A percentile compares a stretch with the other conserved stretches of the same genome.
These are phyloP conservation scores for Mortierella sp. DNA, from an alignment of 371 early-diverging fungal species.

Conservation along the genomic window DNA sequence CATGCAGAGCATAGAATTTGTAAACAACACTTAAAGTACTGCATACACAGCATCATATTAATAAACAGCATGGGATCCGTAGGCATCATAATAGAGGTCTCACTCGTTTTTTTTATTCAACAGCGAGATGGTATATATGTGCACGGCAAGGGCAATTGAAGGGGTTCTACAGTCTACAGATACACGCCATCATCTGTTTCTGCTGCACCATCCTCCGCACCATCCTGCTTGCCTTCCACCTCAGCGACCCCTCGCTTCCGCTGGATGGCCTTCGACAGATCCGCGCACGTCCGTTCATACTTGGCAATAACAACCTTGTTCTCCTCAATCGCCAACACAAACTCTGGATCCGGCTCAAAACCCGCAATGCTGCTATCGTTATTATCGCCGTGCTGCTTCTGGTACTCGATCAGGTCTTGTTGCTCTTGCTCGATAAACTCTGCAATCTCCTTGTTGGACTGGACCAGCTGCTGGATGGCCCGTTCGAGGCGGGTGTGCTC, in stretches of 20 bases:
- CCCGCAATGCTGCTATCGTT: too few species aligned
- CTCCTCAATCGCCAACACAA: conserved; percentile 52
- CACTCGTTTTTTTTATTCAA: neutral
- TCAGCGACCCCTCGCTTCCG: conserved; percentile 23
- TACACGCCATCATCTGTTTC: conserved; percentile 8
- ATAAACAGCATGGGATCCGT: too few species aligned
- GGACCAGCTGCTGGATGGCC: conserved; percentile 36
- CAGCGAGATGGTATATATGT: neutral
- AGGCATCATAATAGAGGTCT: too few species aligned
- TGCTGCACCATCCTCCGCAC: neutral
- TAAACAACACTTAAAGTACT: too few species aligned
- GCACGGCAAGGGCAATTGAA: neutral
- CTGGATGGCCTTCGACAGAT: conserved; percentile 28
- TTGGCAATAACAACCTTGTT: conserved; percentile 45
- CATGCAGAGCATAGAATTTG: too few species aligned
- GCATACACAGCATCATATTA: too few species aligned
- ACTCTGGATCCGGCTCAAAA: conserved; percentile 46
- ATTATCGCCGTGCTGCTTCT: neutral
- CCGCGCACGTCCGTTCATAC: conserved; percentile 36
- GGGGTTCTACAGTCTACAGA: neutral
- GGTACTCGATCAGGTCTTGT: conserved; percentile 22
- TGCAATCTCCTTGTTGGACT: conserved; percentile 48
- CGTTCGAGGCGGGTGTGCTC: conserved; percentile 41
- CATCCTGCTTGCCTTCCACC: neutral
- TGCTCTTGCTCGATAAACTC: conserved; percentile 52